Evolutionary conservation across 1,139 yeast genomes (phyloP).

Genomic region (Suhomyces taliae): DNA sequence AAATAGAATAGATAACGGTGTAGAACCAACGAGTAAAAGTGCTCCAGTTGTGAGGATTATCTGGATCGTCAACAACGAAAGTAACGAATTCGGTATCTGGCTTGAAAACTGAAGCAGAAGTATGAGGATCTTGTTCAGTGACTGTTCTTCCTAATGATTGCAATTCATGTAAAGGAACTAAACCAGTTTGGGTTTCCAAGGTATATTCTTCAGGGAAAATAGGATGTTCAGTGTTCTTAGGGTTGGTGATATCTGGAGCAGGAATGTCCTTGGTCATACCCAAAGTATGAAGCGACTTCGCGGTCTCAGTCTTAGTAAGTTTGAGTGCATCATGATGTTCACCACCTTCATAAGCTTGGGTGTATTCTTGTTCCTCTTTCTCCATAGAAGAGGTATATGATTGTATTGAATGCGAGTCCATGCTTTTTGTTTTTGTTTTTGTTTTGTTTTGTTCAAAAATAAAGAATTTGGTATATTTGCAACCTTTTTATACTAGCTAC

Average conservation of each 20-base stretch:
- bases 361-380: not conserved
- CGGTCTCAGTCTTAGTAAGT: conserved; percentile 60
- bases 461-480: too few species aligned
- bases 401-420: not conserved
- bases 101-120: conserved; percentile 36
- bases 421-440: not conserved
- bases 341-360: not conserved
- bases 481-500: not conserved
- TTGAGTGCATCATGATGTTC: not conserved
- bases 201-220: conserved; percentile 92
- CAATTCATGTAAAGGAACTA: conserved; percentile 76
- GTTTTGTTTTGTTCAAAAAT: too few species aligned
- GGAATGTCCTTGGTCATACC: conserved; percentile 59
- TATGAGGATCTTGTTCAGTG: conserved; percentile 6
- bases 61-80: conserved; percentile 72
- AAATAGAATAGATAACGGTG: conserved; percentile 62
- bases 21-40: conserved; percentile 58
- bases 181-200: conserved; percentile 81
- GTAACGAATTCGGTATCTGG: conserved; percentile 81
- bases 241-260: conserved; percentile 62
- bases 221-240: conserved; percentile 48
- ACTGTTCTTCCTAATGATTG: conserved; percentile 61
- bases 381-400: not conserved
- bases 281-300: conserved; percentile 59
- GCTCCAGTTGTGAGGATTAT: conserved; percentile 86